These are phyloP conservation scores for Cymodocea nodosa DNA, from an alignment of 116 monocot species.

Conservation along the genomic window DNA sequence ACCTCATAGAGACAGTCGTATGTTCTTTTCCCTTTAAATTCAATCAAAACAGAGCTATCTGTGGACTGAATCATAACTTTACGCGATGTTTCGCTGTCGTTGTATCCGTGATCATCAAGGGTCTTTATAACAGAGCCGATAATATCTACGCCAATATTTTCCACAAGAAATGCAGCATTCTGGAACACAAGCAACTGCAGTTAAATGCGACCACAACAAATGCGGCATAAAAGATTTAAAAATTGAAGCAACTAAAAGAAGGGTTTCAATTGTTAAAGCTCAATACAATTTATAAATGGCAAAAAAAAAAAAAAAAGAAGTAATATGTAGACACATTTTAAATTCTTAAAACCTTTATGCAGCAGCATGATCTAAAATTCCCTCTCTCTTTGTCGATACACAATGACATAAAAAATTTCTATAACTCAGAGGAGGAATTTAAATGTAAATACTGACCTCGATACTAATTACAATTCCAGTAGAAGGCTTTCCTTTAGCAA, in stretches of 20 bases:
- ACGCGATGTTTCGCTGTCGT: slow-evolving; percentile 20
- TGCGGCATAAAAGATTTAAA: not conserved
- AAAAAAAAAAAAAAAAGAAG: too few species aligned
- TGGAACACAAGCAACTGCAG: not conserved
- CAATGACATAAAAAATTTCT: not conserved
- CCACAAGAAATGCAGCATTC: slow-evolving; percentile 8
- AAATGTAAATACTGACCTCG: slow-evolving; percentile 6
- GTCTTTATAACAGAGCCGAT: slow-evolving; percentile 32
- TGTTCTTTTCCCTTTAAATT: slow-evolving; percentile 44
- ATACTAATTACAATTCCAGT: slow-evolving; percentile 7
- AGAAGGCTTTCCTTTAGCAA: slow-evolving; percentile 12
- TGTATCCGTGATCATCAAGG: slow-evolving; percentile 32
- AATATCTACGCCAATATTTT: slow-evolving; percentile 3
- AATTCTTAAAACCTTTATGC: too few species aligned
- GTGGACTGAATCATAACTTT: slow-evolving; percentile 60
- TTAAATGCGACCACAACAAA: not conserved
- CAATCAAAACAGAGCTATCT: slow-evolving; percentile 56
- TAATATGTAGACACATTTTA: too few species aligned
- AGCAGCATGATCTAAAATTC: not conserved
- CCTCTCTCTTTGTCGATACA: too few species aligned
- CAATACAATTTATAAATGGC: too few species aligned
- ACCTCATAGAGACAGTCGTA: slow-evolving; percentile 54
- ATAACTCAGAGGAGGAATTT: not conserved
- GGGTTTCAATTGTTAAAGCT: not conserved
- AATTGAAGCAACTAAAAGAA: not conserved